These are phyloP conservation scores for Tripterygium wilfordii DNA, from an alignment of 177 flowering plant species.

Conservation along the genomic window DNA sequence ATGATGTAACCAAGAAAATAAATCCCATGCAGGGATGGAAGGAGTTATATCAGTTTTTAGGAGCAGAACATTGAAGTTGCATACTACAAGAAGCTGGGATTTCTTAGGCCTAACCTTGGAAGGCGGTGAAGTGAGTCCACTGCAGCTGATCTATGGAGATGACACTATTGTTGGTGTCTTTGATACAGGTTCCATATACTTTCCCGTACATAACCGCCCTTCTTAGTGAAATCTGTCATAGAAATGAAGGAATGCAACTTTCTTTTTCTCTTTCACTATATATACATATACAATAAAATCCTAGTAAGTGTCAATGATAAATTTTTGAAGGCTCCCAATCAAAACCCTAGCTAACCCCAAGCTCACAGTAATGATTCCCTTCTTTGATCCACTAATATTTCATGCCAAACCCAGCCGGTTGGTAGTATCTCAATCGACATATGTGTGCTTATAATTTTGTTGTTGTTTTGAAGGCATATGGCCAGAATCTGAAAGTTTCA, in stretches of 20 bases:
- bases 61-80: conserved; percentile 42
- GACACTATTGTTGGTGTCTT: conserved; percentile 40
- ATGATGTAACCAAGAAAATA: background rate
- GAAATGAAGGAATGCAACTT: background rate
- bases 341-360: no score
- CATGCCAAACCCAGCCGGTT: no score
- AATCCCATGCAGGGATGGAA: conserved; percentile 40
- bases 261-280: no score
- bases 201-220: background rate
- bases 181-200: conserved; percentile 42
- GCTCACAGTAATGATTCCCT: no score
- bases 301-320: no score
- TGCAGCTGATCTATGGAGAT: conserved; percentile 41
- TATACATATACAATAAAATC: no score
- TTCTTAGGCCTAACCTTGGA: conserved; percentile 57
- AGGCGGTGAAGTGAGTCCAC: conserved; percentile 21
- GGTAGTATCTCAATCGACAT: background rate
- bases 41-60: conserved; percentile 59
- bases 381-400: no score
- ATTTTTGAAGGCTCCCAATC: no score
- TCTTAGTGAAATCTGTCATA: no score
- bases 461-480: conserved; percentile 41
- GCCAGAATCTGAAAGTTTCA: conserved; percentile 71
- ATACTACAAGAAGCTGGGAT: conserved; percentile 86
- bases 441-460: background rate